A percentile compares a stretch with the other conserved stretches of the same genome.
phyloP scores from a whole-genome alignment of 768 basidiomycete species.

The Termitomyces sp. region DNA sequence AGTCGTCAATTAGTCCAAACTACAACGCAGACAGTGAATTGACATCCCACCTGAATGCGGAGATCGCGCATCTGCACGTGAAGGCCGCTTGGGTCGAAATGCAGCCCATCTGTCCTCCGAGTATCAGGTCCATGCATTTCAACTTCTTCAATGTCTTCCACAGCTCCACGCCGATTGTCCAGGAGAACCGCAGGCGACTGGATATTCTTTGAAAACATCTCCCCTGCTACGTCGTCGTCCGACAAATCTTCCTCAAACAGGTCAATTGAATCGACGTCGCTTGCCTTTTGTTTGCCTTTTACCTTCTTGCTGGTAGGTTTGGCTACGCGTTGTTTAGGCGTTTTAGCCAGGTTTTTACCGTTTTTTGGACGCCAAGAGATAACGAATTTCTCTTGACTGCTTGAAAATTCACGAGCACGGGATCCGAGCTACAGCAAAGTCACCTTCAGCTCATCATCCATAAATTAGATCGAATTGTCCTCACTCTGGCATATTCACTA shows the following conservation, averaged over 20 bases:
- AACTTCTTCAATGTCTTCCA: neutral
- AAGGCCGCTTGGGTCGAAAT: slow-evolving; percentile 16
- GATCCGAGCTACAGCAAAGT: slow-evolving; percentile 26
- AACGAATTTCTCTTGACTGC: slow-evolving; percentile 15
- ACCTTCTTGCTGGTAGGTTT: slow-evolving; percentile 17
- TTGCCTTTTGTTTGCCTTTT: slow-evolving; percentile 21
- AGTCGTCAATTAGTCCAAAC: neutral
- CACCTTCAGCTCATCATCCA: neutral
- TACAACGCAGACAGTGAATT: neutral
- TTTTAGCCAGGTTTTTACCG: slow-evolving; percentile 18
- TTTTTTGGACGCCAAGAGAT: slow-evolving; percentile 28
- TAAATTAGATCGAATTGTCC: neutral
- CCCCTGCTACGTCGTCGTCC: slow-evolving; percentile 17
- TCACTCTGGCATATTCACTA: slow-evolving; percentile 47
- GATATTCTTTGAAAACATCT: neutral
- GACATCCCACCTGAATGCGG: slow-evolving; percentile 19
- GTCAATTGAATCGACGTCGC: slow-evolving; percentile 28
- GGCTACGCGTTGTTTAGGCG: slow-evolving; percentile 8
- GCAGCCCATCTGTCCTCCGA: neutral
- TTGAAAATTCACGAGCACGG: slow-evolving; percentile 22
- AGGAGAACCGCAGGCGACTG: neutral
- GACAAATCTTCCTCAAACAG: slow-evolving; percentile 23
- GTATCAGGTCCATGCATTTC: neutral
- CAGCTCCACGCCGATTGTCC: neutral
- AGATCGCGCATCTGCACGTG: slow-evolving; percentile 19